Conservation (phyloP, 495 filamentous ascomycete genomes). For the Amphirosellinia nigrospora region DNA sequence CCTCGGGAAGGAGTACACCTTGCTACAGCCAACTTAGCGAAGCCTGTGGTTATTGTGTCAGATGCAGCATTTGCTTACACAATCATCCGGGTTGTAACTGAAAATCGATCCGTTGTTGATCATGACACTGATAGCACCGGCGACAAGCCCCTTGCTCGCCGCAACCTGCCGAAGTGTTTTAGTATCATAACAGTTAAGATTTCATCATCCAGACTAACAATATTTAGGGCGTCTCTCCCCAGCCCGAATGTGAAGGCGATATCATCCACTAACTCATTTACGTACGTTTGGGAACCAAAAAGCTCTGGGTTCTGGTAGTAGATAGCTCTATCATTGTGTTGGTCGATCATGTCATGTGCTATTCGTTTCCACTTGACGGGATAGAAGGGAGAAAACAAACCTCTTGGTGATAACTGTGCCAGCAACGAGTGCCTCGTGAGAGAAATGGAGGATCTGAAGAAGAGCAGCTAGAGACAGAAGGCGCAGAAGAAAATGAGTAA, state of each 20-base stretch:
- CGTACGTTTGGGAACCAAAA: conserved; percentile 75
- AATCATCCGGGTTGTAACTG: conserved; percentile 39
- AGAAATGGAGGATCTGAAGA: conserved; percentile 71
- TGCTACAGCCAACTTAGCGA: conserved; percentile 39
- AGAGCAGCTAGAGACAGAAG: conserved; percentile 46
- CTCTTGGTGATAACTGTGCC: conserved; percentile 77
- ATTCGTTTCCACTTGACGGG: too few relatives aligned
- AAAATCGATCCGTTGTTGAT: conserved; percentile 30
- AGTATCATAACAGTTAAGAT: not conserved
- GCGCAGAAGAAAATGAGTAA: not conserved
- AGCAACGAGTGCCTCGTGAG: conserved; percentile 69
- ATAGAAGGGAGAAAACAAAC: conserved; percentile 47
- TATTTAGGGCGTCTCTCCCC: conserved; percentile 65
- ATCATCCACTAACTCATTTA: conserved; percentile 83
- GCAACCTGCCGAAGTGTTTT: conserved; percentile 57
- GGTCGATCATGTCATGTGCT: not conserved
- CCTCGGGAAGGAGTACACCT: conserved; percentile 71
- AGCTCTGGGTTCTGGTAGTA: conserved; percentile 86
- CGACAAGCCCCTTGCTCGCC: conserved; percentile 63
- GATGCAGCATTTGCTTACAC: conserved; percentile 32
- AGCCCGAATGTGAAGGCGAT: conserved; percentile 78
- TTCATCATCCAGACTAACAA: conserved; percentile 52
- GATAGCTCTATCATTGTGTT: conserved; percentile 68
- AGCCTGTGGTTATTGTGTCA: not conserved
- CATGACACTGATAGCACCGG: conserved; percentile 31